Evolutionary conservation across 2,329 filamentous ascomycete species (phyloP).

Genomic region (Fusarium succisae): DNA sequence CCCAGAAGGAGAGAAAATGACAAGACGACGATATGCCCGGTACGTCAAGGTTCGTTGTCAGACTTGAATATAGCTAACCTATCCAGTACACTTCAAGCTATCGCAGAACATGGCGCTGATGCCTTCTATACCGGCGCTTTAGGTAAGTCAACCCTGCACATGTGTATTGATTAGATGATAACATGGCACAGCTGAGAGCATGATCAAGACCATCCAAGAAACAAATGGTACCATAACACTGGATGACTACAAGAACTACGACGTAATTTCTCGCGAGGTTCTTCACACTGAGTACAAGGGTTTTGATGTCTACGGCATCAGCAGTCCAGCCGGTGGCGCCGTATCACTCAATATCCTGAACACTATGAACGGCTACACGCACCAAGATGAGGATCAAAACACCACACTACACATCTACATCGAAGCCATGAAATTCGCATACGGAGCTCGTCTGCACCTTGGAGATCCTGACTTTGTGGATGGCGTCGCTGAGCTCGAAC

Average conservation of each 20-base stretch:
- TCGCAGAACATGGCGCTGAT: constrained; percentile 77
- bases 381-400: constrained; percentile 65
- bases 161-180: neutral
- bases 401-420: constrained; percentile 83
- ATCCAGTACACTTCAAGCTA: constrained; percentile 72
- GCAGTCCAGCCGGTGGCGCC: constrained; percentile 80
- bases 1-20: constrained; percentile 79
- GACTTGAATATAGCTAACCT: neutral
- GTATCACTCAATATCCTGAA: constrained; percentile 82
- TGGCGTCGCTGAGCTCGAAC: constrained; percentile 71
- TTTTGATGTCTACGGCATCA: constrained; percentile 73
- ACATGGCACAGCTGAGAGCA: constrained; percentile 69
- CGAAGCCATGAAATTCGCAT: constrained; percentile 91
- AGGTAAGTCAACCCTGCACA: constrained; percentile 44
- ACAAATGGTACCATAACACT: constrained; percentile 87
- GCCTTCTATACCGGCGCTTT: constrained; percentile 79
- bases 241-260: constrained; percentile 79
- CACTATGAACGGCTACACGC: constrained; percentile 78
- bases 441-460: constrained; percentile 79
- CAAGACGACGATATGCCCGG: constrained; percentile 78
- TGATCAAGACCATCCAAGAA: constrained; percentile 73
- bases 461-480: constrained; percentile 83
- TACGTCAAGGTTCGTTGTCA: constrained; percentile 34
- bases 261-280: constrained; percentile 70
- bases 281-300: constrained; percentile 74